phyloP scores from a whole-genome alignment of 78 protist species.

The Neovahlkampfia damariscottae region DNA sequence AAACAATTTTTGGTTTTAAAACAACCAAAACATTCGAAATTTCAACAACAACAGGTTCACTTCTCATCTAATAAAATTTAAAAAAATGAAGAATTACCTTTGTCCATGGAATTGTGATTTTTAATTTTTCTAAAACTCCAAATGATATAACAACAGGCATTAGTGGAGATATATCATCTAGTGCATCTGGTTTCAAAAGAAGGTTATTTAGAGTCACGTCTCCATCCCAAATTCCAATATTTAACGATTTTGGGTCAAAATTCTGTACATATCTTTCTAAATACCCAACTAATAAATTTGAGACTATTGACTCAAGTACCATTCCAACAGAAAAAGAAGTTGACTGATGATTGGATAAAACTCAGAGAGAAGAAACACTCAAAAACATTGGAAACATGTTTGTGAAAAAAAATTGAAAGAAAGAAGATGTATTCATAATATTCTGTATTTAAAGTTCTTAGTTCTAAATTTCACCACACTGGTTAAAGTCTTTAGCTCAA shows the following conservation, averaged over 20 bases:
- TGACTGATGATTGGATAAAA: too few species aligned
- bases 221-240: background rate
- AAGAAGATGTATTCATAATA: too few species aligned
- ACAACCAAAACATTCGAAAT: background rate
- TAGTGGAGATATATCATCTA: background rate
- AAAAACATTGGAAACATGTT: too few species aligned
- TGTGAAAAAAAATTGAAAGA: too few species aligned
- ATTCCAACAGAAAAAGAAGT: too few species aligned
- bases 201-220: background rate
- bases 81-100: too few species aligned
- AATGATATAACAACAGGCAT: background rate
- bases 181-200: background rate
- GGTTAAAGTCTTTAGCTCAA: too few species aligned
- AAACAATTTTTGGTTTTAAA: background rate
- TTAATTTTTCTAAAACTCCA: background rate
- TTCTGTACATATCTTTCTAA: background rate
- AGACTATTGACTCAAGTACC: background rate
- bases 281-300: background rate
- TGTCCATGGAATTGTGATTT: constrained; percentile 13
- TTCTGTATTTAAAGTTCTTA: too few species aligned
- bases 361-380: too few species aligned
- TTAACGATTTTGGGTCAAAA: background rate
- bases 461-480: too few species aligned
- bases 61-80: too few species aligned
- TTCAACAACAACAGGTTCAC: background rate